Percentiles rank a stretch among this genome's conserved stretches.
phyloP scores from a whole-genome alignment of 1,284 basidiomycete genomes.

The Pholiota adiposa region DNA sequence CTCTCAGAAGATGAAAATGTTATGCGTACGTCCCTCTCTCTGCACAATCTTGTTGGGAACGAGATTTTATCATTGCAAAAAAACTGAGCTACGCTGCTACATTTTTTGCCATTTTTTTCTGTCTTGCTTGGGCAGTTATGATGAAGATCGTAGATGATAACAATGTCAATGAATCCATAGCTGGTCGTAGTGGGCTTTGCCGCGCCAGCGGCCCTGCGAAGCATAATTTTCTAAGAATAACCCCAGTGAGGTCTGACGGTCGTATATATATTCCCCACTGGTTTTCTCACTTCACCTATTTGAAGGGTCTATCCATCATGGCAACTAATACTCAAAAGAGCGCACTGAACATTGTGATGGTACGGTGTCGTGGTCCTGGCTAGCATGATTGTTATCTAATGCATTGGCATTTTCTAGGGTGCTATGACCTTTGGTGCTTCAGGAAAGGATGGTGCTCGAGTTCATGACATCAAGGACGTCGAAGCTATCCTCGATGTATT shows the following conservation, averaged over 20 bases:
- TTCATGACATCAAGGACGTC: slow-evolving; percentile 54
- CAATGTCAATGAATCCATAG: no score
- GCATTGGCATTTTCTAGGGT: slow-evolving; percentile 31
- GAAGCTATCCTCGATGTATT: slow-evolving; percentile 61
- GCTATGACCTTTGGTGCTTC: slow-evolving; percentile 47
- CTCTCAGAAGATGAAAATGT: no score
- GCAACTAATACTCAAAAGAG: slow-evolving; percentile 34
- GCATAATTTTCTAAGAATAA: no score
- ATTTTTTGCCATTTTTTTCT: no score
- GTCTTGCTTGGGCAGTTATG: no score
- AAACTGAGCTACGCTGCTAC: no score
- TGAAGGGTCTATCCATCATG: background rate
- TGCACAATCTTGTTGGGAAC: no score
- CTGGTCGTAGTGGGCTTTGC: no score
- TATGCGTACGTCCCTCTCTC: no score
- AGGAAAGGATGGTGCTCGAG: slow-evolving; percentile 49
- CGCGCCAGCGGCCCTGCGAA: no score
- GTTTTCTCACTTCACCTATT: background rate
- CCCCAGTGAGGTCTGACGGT: background rate
- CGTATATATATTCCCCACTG: background rate
- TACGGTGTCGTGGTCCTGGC: slow-evolving; percentile 17
- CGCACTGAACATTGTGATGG: slow-evolving; percentile 48
- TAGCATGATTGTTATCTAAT: background rate
- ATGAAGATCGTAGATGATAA: no score
- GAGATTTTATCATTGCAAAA: no score